Conservation (phyloP, 805 yeast species). For the Yueomyces sinensis region DNA sequence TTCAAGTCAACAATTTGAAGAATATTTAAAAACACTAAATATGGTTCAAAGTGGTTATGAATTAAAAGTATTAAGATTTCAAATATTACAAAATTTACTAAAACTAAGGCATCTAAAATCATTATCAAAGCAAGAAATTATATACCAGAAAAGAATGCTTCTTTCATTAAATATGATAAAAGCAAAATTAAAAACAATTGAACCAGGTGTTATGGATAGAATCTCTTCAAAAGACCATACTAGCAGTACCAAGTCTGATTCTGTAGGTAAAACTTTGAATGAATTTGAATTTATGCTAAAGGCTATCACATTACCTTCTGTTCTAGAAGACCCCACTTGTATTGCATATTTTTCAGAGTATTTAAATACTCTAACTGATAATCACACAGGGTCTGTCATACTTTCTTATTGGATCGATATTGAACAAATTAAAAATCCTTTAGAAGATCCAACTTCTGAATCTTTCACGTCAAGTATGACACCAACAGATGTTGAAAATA, state of each 20-base stretch:
- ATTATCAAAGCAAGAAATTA: conserved; percentile 1
- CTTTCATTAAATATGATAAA: conserved; percentile 17
- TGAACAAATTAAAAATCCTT: conserved; percentile 57
- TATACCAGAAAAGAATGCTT: conserved; percentile 9
- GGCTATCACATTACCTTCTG: conserved; percentile 8
- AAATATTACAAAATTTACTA: neutral
- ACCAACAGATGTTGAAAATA: conserved; percentile 15
- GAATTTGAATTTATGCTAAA: conserved; percentile 7
- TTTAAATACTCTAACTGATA: conserved; percentile 2
- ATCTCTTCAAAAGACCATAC: neutral
- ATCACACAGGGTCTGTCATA: conserved; percentile 13
- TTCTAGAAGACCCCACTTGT: conserved; percentile 9
- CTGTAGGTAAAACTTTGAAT: conserved; percentile 1
- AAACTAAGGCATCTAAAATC: neutral
- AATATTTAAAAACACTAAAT: conserved; percentile 14
- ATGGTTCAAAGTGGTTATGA: conserved; percentile 3
- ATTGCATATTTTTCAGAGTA: conserved; percentile 8
- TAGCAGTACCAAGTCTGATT: neutral
- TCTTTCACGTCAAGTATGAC: conserved; percentile 16
- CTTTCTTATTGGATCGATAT: conserved; percentile 57
- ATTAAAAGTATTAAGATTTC: neutral
- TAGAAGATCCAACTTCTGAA: conserved; percentile 31
- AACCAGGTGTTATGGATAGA: neutral
- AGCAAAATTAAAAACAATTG: conserved; percentile 7
- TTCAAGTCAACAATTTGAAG: conserved; percentile 17